Conservation (phyloP, 148 eudicot species). For the Arbutus unedo region DNA sequence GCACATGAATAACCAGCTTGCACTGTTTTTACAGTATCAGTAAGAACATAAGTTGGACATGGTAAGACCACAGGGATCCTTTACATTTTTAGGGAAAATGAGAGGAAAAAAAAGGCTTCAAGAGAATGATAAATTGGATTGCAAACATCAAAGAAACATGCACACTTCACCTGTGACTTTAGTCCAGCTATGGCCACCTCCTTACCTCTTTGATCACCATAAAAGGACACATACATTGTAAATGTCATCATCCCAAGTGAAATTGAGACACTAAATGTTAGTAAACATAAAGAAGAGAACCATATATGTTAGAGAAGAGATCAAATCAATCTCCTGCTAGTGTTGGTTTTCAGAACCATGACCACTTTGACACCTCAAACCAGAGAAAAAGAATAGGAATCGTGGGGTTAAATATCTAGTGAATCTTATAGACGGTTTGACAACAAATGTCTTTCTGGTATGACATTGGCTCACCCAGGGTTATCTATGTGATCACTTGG, state of each 20-base stretch:
- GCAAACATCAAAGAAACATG: neutral
- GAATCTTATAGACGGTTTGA: neutral
- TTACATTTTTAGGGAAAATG: neutral
- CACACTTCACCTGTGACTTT: conserved; percentile 73
- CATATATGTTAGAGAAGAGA: neutral
- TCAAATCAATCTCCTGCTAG: neutral
- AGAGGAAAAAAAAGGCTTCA: neutral
- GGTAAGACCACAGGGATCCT: neutral
- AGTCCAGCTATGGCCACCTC: conserved; percentile 86
- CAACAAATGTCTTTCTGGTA: neutral
- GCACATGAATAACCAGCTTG: too few species aligned
- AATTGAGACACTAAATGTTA: too few species aligned
- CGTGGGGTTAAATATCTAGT: conserved; percentile 10
- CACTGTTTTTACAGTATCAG: neutral
- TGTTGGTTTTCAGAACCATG: neutral
- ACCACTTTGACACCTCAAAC: neutral
- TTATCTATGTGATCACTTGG: too few species aligned
- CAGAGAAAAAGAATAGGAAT: neutral
- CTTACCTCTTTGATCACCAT: conserved; percentile 96
- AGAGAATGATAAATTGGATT: neutral
- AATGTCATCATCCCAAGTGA: neutral
- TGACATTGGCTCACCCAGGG: too few species aligned
- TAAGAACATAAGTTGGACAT: neutral
- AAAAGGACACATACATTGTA: conserved; percentile 87
- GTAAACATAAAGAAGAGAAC: neutral